Evolutionary conservation across 169 alveolate genomes (phyloP), one percentile per base, ranked within the genome.

Genomic region (Plasmodium yoelii): DNA sequence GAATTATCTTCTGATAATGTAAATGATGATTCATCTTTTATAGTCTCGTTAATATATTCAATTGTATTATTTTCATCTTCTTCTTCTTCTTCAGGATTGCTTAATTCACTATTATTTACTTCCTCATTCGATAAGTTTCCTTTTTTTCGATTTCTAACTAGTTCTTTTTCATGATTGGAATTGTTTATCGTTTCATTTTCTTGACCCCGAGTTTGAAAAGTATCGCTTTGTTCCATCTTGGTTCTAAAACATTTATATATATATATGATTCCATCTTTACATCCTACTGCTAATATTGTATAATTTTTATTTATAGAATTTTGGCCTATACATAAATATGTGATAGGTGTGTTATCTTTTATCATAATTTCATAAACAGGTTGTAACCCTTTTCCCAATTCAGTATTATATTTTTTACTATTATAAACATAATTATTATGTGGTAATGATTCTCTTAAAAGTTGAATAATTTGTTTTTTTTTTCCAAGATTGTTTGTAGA

Each of bases 221-320:
- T 47, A 56, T 68, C 19, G 74, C 91, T 53, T n/a, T 65, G 44
- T 87, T 94, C 96, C 2, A 93, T 61, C n/a, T 59, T 73, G 1
- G 95, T 94, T 15, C 94, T 92, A 69, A 59, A 92, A 28, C 90
- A 87, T 69, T 92, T 93, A 69, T 91, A 94, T 19, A 94, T 68
- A 53, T 94, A 93, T 8, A 95, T 93, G 9, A 93, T 19, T 1
- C 97, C 97, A 39, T 94, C 95, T 55, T 95, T 92, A 26, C 97
- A 91, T 5, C 96, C 97, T 28, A 94, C 97, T n/a, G 97, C 95
- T 39, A 95, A 88, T 88, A 95, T 67, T 1, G 94, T 87, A 88
- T 93, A 92, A 51, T 88, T 71, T 69, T 93, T 95, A 49, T 92
- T 87, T 4, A 95, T 77, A 19, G 90, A 86, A 87, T 95, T 97